Evolutionary conservation across 768 basidiomycete genomes (phyloP).

Genomic region (Leccinum subgranulosum): DNA sequence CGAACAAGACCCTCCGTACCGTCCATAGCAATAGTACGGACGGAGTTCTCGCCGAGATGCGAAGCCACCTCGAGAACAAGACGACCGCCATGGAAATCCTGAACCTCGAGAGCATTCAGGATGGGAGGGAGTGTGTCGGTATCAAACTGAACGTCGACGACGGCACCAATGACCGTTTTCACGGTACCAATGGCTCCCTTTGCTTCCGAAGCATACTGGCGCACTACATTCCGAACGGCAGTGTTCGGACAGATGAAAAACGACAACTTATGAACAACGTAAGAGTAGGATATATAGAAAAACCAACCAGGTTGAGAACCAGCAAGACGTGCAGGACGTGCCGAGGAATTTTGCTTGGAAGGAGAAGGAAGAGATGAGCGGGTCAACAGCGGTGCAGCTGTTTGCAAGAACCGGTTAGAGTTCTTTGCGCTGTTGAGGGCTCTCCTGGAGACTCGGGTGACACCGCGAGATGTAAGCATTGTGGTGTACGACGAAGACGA

Average conservation of each 20-base stretch:
- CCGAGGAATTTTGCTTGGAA: constrained; percentile 43
- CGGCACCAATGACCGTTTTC: constrained; percentile 99
- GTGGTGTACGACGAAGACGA: constrained; percentile 38
- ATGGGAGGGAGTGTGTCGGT: constrained; percentile 89
- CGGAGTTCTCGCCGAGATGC: constrained; percentile 98
- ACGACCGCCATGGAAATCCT: constrained; percentile 89
- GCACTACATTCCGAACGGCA: constrained; percentile 42
- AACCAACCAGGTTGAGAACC: constrained; percentile 53
- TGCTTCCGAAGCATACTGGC: constrained; percentile 90
- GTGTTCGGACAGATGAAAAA: neutral
- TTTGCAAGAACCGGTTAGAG: constrained; percentile 79
- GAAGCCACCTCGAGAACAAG: constrained; percentile 99
- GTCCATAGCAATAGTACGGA: constrained; percentile 99
- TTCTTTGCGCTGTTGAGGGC: constrained; percentile 72
- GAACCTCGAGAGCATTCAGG: constrained; percentile 98
- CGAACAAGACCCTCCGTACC: constrained; percentile 99
- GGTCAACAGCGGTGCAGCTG: constrained; percentile 57
- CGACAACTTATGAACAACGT: neutral
- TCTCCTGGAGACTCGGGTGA: constrained; percentile 85
- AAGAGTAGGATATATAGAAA: constrained; percentile 1
- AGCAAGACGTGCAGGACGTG: constrained; percentile 49
- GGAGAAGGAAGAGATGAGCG: constrained; percentile 47
- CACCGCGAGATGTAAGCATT: constrained; percentile 86
- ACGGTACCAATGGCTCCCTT: constrained; percentile 71
- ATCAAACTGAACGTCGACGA: constrained; percentile 99